Base-by-base conservation (phyloP, 1,284 basidiomycete species). In the Mycocalia duriaeana region DNA sequence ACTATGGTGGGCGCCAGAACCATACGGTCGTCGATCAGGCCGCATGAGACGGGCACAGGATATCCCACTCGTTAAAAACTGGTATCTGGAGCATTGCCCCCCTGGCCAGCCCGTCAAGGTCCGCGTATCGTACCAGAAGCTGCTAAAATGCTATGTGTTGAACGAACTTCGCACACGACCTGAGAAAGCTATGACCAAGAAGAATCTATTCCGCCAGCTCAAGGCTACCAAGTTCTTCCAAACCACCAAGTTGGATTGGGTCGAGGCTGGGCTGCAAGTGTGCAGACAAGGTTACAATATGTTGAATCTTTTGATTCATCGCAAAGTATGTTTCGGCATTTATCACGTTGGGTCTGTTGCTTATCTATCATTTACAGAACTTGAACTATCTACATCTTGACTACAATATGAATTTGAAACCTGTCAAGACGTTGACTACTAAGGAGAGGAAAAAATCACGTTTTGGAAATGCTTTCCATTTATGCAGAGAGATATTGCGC, bases 191-290 rank as follows among this genome's bases (percentile, higher is more conserved):
- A 95, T 95, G 87, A 90, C 91, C 56, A 98, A 95, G 80, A 95
- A 96, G 72, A 96, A 96, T 62, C 64, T 99, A 44, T 95, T 99
- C 79, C 79, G 91, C 49, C 91, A 94, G 65, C 76, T 99, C 50
- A 98, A 98, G 71, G 89, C 91, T 39, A 99, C 96, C 51, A 99
- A 99, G 70, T 99, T 99, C 75, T 99, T 99, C 85, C 96, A 99
- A 73, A 91, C 89, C 18, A 99, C 96, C 5, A 91, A 82, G 53
- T 73, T 99, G 57, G 96, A 99, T 68, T 99, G 96, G 96, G 95
- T 99, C 25, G 96, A 99, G 68, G 96, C 95, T 3, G 96, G 96
- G 61, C 72, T 99, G 52, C 96, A 99, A 70, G 96, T 99, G 47
- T 96, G 94, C 71, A 76, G 95, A 56, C 96, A 99, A 66, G 95